A percentile compares a stretch with the other conserved stretches of the same genome.
Conservation (phyloP, 441 rosid genomes). For the Bocquillonia castaneifolia region DNA sequence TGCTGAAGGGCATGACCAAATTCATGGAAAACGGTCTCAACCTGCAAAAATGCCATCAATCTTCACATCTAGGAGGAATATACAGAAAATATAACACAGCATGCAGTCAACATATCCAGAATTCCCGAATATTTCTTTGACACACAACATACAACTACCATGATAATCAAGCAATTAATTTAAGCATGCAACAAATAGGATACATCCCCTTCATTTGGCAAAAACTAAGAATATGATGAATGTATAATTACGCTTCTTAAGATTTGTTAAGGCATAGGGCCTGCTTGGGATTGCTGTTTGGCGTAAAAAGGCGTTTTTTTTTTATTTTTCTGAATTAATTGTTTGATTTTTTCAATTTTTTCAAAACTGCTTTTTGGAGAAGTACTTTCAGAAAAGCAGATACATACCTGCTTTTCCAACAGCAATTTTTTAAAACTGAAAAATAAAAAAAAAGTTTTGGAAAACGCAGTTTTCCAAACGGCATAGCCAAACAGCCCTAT, state of each 20-base stretch:
- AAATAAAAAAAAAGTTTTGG: no score
- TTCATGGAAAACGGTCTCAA: constrained; percentile 95
- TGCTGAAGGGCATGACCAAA: constrained; percentile 98
- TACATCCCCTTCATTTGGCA: not conserved
- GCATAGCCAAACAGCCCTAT: no score
- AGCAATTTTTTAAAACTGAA: no score
- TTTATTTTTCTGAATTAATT: no score
- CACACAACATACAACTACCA: not conserved
- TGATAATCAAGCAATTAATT: not conserved
- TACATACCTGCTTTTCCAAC: no score
- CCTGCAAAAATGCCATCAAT: constrained; percentile 40
- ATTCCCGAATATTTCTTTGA: not conserved
- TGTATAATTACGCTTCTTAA: not conserved
- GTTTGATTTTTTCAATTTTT: no score
- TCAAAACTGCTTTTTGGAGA: no score
- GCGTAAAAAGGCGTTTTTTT: no score
- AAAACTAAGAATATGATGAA: constrained; percentile 1
- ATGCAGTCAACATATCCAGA: constrained; percentile 15
- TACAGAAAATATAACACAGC: not conserved
- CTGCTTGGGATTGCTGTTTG: no score
- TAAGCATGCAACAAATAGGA: not conserved
- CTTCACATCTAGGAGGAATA: constrained; percentile 2
- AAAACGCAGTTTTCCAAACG: no score
- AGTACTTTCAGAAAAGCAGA: no score
- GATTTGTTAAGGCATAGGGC: not conserved